Percentiles rank a stretch among this genome's conserved stretches.
These are phyloP conservation scores for Lactifluus echinatus DNA, from an alignment of 768 basidiomycete genomes.

Conservation along the genomic window DNA sequence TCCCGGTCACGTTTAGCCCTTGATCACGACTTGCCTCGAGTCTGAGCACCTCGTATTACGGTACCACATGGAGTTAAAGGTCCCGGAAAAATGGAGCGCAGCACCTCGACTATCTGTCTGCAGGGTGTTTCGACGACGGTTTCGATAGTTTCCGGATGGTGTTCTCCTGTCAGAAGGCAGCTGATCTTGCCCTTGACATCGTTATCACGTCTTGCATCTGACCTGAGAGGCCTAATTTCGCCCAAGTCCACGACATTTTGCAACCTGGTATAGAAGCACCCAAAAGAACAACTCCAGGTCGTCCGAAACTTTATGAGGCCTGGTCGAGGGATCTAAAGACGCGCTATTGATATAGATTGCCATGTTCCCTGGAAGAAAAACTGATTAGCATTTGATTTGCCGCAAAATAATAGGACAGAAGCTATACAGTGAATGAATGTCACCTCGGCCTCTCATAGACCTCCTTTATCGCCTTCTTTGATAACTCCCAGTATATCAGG, in stretches of 20 bases:
- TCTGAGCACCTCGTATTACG: not conserved
- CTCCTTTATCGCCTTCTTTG: no score
- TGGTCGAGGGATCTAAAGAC: not conserved
- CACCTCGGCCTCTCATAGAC: no score
- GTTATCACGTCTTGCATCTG: not conserved
- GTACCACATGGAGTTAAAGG: not conserved
- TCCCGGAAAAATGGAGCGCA: not conserved
- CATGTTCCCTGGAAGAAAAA: no score
- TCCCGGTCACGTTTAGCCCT: not conserved
- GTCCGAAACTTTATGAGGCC: not conserved
- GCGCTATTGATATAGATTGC: not conserved
- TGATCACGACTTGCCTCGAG: no score
- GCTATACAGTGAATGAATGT: no score
- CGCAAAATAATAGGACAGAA: no score
- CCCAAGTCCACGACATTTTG: no score
- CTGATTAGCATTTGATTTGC: no score
- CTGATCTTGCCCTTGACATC: not conserved
- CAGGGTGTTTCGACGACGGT: not conserved
- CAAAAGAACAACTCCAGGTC: not conserved
- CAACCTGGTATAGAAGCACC: not conserved
- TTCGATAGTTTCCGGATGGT: not conserved
- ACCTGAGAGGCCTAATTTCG: no score
- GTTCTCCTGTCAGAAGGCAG: not conserved
- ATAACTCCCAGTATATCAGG: no score
- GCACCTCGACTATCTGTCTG: not conserved